Base-by-base conservation (phyloP, 345 rosid genomes). In the Passiflora organensis region DNA sequence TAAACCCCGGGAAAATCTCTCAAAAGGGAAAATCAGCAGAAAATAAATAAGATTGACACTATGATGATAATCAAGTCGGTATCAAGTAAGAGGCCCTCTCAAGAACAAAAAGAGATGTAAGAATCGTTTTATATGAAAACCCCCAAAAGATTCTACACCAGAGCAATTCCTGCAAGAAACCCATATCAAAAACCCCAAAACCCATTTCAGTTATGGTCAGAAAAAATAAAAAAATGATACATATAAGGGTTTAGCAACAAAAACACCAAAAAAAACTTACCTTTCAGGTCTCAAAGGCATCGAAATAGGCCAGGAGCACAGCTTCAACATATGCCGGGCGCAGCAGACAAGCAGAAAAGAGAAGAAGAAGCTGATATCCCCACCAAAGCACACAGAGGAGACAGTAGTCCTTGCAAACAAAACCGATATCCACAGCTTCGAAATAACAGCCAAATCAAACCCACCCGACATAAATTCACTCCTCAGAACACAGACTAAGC, bases 391-490 rank as follows among this genome's bases (percentile, higher is more conserved):
- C 21, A 38, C 42, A 52, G 46, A 56, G 19, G 11, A 23, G 34
- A 54, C 66, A 41, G 43, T 15, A 13, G 9, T 28, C 14, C 57
- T 8, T 14, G 53, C 1, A 0, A 63, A 59, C 20, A 60, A 58
- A 46, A 69, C 49, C 21, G 58, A 63, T 60, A 56, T 45, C 64
- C 83, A 80, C 83, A 82, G 78, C 82, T 76, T 59, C 69, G 70
- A 76, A 87, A 78, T 77, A 79, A 76, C 74, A 80, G 72, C 71
- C 95, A 81, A 72, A 66, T 67, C 82, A 82, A 70, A 76, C 59
- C 66, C 78, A 80, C 85, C 89, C 89, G 93, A 83, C 99, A 94
- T 85, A 89, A 76, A 94, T 79, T 79, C 74, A 51, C 85, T 57
- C 20, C 48, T 43, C 69, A 39, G 39, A 62, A 44, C 62, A 28